Percentiles rank a stretch among this genome's conserved stretches.
Conservation (phyloP, 179 eudicot genomes). For the Amaranthus tricolor region DNA sequence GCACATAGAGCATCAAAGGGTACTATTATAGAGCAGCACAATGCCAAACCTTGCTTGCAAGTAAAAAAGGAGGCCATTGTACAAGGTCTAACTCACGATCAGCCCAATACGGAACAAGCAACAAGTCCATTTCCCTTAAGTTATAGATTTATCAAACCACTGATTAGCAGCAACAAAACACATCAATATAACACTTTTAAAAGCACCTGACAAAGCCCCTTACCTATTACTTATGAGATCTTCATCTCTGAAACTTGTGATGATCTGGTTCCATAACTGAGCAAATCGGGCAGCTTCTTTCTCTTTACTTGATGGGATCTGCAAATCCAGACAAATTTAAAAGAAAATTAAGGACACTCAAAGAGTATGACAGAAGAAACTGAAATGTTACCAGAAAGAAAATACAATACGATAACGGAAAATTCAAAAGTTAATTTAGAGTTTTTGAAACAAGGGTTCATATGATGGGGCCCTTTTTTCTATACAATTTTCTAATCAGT, state of each 20-base stretch:
- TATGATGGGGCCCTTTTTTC: no score
- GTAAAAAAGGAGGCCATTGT: constrained; percentile 99
- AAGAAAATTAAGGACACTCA: neutral
- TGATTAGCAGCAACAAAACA: neutral
- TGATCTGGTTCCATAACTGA: constrained; percentile 96
- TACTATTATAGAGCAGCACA: neutral
- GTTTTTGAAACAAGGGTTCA: no score
- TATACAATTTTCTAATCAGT: no score
- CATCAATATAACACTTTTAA: neutral
- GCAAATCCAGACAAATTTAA: constrained; percentile 17
- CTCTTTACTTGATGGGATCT: constrained; percentile 70
- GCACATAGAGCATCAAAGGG: neutral
- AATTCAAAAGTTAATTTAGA: no score
- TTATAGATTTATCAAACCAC: constrained; percentile 3
- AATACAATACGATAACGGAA: no score
- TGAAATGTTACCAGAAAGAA: no score
- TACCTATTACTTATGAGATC: constrained; percentile 92
- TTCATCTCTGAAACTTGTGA: constrained; percentile 92
- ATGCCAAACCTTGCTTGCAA: constrained; percentile 92
- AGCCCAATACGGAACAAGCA: constrained; percentile 99
- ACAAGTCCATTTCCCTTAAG: constrained; percentile 89
- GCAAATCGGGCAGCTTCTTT: constrained; percentile 96
- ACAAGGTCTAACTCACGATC: constrained; percentile 78
- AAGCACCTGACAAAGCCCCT: neutral
- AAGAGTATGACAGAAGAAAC: neutral